Base-by-base conservation (phyloP, 2,329 filamentous ascomycete species). In the Nothophaeocryptopus gaeumannii region DNA sequence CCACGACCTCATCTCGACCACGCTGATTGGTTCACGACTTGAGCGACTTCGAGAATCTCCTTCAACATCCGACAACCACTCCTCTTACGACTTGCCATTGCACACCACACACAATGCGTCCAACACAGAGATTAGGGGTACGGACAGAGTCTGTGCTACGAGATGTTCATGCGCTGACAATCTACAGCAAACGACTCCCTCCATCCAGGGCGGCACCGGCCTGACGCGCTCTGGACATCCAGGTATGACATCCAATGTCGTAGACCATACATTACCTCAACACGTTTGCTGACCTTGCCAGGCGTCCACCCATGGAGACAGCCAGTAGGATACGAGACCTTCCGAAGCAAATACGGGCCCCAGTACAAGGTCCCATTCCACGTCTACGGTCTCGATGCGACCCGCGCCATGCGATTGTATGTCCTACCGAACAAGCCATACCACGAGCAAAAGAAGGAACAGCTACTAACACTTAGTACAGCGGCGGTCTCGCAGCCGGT, bases 341-440 rank as follows among this genome's bases (percentile, higher is more conserved):
- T 79, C 69, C 69, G 73, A 68, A 80, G 78, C 66, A 76, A 75
- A 49, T 82, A 78, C 64, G 80, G 77, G 47, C 80, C 80, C 54
- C 75, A 79, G 80, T 80, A 80, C 72, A 72, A 73, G 61, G 70
- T 72, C 41, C 67, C 67, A 31, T 65, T 63, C 47, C 70, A 78
- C 67, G 71, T 76, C 68, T 72, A 74, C 58, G 78, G 79, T 62
- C 65, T 58, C 15, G 44, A 53, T 36, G 44, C 47, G 13, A 42
- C 12, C 31, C 38, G 39, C 36, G 29, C 39, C 36, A 42, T 47
- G 36, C 37, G 44, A 31, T 40, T 41, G 49, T 51, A 39, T 26
- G 49, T 45, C 11, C 41, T 79, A 60, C 20, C 20, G 20, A 77
- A 33, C 16, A 70, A 54, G 48, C 70, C n/a, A 56, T 63, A 50